Evolutionary conservation across 1,284 basidiomycete species (phyloP).

Genomic region (Rhodotorula mucilaginosa): DNA sequence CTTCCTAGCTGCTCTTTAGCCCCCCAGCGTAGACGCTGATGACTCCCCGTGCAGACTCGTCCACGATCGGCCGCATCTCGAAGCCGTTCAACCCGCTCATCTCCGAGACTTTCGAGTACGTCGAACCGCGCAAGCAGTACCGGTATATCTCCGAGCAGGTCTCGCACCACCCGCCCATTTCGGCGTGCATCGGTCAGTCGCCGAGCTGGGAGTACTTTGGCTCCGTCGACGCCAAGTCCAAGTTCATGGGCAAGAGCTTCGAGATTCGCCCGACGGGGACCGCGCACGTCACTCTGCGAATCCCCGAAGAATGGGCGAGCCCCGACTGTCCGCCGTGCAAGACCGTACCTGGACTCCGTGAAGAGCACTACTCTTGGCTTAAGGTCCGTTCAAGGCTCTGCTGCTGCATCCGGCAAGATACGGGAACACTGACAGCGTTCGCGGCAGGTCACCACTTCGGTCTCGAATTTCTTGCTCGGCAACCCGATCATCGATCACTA

Average conservation of each 20-base stretch:
- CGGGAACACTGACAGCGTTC: not conserved
- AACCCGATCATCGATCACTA: slow-evolving; percentile 95
- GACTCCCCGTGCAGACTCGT: slow-evolving; percentile 58
- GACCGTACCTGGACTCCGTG: slow-evolving; percentile 56
- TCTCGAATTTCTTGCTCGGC: slow-evolving; percentile 90
- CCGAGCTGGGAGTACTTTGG: slow-evolving; percentile 89
- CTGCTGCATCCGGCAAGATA: no score
- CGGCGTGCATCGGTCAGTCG: slow-evolving; percentile 92
- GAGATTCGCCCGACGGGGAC: slow-evolving; percentile 94
- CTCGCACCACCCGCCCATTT: slow-evolving; percentile 67
- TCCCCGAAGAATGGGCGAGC: slow-evolving; percentile 63
- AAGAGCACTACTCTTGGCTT: slow-evolving; percentile 89
- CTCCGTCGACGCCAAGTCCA: slow-evolving; percentile 80
- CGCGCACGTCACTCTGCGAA: slow-evolving; percentile 79
- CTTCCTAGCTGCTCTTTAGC: not conserved
- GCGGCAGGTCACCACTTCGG: slow-evolving; percentile 70
- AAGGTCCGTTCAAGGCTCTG: slow-evolving; percentile 59
- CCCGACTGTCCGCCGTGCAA: slow-evolving; percentile 49
- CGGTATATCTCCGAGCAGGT: slow-evolving; percentile 94
- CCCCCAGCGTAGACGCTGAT: not conserved
- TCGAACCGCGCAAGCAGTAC: slow-evolving; percentile 80
- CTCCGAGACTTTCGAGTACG: slow-evolving; percentile 92
- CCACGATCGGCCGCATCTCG: slow-evolving; percentile 84
- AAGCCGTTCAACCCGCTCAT: slow-evolving; percentile 94
- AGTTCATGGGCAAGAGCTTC: slow-evolving; percentile 85